Evolutionary conservation across 2,329 filamentous ascomycete genomes (phyloP).

Genomic region (Phaeosphaeriaceae sp.): DNA sequence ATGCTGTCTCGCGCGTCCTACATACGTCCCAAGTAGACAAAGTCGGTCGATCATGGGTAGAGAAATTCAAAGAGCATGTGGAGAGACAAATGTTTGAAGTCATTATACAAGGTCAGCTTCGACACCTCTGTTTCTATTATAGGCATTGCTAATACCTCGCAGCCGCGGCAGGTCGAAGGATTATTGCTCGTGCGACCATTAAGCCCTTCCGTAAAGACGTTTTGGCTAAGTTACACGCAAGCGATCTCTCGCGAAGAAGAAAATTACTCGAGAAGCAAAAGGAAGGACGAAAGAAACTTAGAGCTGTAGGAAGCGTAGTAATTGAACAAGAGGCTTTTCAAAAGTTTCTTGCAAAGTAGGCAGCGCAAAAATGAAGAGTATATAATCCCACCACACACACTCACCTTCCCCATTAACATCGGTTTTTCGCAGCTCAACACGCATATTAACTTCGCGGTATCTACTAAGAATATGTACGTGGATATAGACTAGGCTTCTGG

Average conservation of each 20-base stretch:
- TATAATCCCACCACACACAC: too few relatives aligned
- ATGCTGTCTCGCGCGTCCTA: slow-evolving; percentile 90
- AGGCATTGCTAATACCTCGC: background rate
- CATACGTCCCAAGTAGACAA: slow-evolving; percentile 82
- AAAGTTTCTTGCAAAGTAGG: slow-evolving; percentile 79
- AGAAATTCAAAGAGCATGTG: slow-evolving; percentile 96
- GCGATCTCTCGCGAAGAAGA: slow-evolving; percentile 78
- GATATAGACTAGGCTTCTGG: too few relatives aligned
- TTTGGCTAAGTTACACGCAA: slow-evolving; percentile 88
- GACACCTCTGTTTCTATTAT: background rate
- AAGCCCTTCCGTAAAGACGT: slow-evolving; percentile 98
- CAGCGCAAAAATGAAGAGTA: too few relatives aligned
- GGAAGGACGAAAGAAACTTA: slow-evolving; percentile 86
- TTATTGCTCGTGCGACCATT: slow-evolving; percentile 91
- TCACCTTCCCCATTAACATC: too few relatives aligned
- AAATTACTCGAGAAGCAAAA: slow-evolving; percentile 98
- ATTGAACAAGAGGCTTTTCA: slow-evolving; percentile 97
- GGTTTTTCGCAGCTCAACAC: too few relatives aligned
- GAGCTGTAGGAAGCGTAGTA: slow-evolving; percentile 84
- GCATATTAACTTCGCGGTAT: too few relatives aligned
- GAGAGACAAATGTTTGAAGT: slow-evolving; percentile 97
- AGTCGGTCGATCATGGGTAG: slow-evolving; percentile 85
- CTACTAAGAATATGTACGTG: too few relatives aligned
- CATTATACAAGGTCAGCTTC: slow-evolving; percentile 70
- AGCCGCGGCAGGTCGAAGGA: slow-evolving; percentile 78